These are phyloP conservation scores for Aspergillus oerlinghausenensis DNA, from an alignment of 2,329 filamentous ascomycete species.

Conservation along the genomic window DNA sequence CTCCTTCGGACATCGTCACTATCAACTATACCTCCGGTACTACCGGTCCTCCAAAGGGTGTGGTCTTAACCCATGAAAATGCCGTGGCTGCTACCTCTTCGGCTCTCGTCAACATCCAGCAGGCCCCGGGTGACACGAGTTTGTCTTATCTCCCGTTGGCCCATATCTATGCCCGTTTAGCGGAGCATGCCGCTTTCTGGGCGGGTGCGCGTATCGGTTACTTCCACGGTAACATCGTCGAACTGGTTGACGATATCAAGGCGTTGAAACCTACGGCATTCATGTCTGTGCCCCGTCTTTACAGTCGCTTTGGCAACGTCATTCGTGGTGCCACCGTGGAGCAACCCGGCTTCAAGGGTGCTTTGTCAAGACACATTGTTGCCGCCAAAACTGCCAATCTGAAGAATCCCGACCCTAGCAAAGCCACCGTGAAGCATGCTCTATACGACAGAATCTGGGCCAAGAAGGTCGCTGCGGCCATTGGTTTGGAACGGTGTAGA, in stretches of 20 bases:
- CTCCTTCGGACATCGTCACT: conserved; percentile 72
- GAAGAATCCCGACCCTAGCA: conserved; percentile 60
- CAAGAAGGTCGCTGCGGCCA: conserved; percentile 74
- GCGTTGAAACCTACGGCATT: conserved; percentile 76
- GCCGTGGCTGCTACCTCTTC: conserved; percentile 68
- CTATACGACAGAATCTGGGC: conserved; percentile 71
- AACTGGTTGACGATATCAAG: conserved; percentile 88
- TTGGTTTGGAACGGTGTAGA: conserved; percentile 70
- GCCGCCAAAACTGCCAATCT: conserved; percentile 74
- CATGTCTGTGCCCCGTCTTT: conserved; percentile 84
- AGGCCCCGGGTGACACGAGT: conserved; percentile 58
- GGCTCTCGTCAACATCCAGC: conserved; percentile 52
- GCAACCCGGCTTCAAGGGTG: conserved; percentile 72
- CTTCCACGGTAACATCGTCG: conserved; percentile 86
- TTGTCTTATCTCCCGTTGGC: conserved; percentile 90
- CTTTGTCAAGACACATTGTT: conserved; percentile 74
- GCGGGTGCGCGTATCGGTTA: conserved; percentile 76
- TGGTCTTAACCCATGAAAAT: conserved; percentile 71
- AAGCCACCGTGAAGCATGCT: conserved; percentile 60
- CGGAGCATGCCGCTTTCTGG: conserved; percentile 71
- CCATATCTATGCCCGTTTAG: conserved; percentile 85
- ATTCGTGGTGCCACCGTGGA: conserved; percentile 77
- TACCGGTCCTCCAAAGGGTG: conserved; percentile 61
- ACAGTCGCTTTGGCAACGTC: conserved; percentile 80
- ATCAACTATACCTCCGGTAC: conserved; percentile 64